phyloP scores from a whole-genome alignment of 176 grass and related monocot genomes.

The Echinochloa phyllopogon region DNA sequence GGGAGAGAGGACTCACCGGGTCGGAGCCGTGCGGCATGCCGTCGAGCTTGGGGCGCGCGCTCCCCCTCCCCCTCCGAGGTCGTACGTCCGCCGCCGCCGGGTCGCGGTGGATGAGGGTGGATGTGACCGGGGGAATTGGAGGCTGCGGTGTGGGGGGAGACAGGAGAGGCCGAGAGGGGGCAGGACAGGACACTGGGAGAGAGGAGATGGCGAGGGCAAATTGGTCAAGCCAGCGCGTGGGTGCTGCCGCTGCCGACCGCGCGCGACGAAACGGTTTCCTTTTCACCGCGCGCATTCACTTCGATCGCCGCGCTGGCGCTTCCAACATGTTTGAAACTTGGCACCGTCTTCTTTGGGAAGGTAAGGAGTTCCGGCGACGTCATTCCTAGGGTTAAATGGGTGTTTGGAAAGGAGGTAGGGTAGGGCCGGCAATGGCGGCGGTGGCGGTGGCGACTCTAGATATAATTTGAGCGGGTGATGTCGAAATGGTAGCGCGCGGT shows the following conservation, averaged over 20 bases:
- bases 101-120: not conserved
- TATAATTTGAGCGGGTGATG: no score
- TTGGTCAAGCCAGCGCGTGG: not conserved
- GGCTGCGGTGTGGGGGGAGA: not conserved
- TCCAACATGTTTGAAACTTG: not conserved
- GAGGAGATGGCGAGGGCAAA: not conserved
- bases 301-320: not conserved
- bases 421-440: no score
- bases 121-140: not conserved
- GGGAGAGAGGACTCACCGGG: constrained; percentile 20
- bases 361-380: no score
- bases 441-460: no score
- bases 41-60: not conserved
- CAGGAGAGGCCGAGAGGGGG: no score
- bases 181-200: no score
- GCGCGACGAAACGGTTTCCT: not conserved
- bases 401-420: no score
- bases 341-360: not conserved
- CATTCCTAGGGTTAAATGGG: not conserved
- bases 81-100: not conserved
- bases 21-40: constrained; percentile 40
- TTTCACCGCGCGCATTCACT: not conserved
- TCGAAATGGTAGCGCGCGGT: no score
- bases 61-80: not conserved
- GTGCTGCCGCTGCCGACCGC: not conserved